These are phyloP conservation scores for Lasiodiplodia sp. DNA, from an alignment of 2,329 filamentous ascomycete species.

Conservation along the genomic window DNA sequence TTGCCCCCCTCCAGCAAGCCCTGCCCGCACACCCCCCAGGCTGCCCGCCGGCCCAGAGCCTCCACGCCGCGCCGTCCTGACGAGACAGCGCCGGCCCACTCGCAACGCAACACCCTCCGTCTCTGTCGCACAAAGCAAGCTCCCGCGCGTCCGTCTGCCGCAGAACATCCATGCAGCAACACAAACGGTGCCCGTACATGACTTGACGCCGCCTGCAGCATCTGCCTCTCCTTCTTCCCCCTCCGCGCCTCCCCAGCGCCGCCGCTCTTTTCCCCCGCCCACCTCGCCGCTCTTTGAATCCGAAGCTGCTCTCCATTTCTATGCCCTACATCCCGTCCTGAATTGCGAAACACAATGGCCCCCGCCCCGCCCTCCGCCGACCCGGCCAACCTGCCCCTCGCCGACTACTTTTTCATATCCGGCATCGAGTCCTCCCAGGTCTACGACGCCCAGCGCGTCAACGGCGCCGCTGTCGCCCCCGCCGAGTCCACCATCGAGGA, in stretches of 20 bases:
- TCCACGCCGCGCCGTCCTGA: conserved; percentile 16
- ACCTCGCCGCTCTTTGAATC: conserved; percentile 13
- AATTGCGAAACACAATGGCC: conserved; percentile 40
- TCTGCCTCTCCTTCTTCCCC: conserved; percentile 7
- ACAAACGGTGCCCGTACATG: conserved; percentile 26
- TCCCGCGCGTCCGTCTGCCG: conserved; percentile 27
- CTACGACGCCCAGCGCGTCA: conserved; percentile 54
- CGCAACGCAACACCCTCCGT: conserved; percentile 26
- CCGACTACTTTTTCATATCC: conserved; percentile 72
- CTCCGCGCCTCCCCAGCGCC: conserved; percentile 17
- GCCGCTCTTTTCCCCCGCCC: conserved; percentile 26
- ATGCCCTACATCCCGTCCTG: conserved; percentile 21
- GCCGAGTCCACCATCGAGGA: conserved; percentile 68
- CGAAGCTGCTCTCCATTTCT: conserved; percentile 23
- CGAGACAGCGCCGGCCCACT: conserved; percentile 25
- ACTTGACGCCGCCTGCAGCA: conserved; percentile 16
- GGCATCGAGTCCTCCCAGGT: conserved; percentile 61
- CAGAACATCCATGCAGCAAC: conserved; percentile 30
- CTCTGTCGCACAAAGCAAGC: conserved; percentile 28
- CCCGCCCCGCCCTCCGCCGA: conserved; percentile 50
- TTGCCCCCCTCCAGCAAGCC: conserved; percentile 16
- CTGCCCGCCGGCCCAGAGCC: conserved; percentile 17
- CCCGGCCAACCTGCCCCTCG: conserved; percentile 59
- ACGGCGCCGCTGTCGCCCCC: conserved; percentile 39
- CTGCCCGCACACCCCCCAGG: conserved; percentile 10